Evolutionary conservation across 2,329 filamentous ascomycete genomes (phyloP).

Genomic region (Lasiodiplodia sp.): DNA sequence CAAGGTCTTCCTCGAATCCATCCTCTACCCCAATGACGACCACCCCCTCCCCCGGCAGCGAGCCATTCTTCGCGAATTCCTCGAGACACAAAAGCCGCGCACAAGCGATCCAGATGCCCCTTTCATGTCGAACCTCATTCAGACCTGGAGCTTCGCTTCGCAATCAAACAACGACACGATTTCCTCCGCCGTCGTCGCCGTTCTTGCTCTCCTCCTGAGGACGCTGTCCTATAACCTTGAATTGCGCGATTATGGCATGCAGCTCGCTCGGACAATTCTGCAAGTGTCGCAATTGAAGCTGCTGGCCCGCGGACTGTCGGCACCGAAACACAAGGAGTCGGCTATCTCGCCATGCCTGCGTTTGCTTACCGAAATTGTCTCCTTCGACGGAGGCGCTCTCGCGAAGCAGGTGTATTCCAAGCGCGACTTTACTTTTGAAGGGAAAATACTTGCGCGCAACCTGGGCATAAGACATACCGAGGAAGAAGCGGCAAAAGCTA

Average conservation of each 20-base stretch:
- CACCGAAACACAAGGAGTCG: slow-evolving; percentile 83
- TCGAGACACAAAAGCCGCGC: slow-evolving; percentile 64
- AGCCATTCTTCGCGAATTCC: slow-evolving; percentile 72
- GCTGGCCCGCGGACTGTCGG: slow-evolving; percentile 78
- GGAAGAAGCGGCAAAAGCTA: slow-evolving; percentile 66
- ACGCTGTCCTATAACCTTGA: slow-evolving; percentile 77
- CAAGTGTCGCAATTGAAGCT: slow-evolving; percentile 83
- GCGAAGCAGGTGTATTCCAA: slow-evolving; percentile 80
- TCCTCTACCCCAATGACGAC: slow-evolving; percentile 63
- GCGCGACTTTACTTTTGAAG: slow-evolving; percentile 75
- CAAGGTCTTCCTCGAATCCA: slow-evolving; percentile 72
- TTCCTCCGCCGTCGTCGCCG: slow-evolving; percentile 80
- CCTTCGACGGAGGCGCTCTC: slow-evolving; percentile 83
- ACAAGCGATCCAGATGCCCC: slow-evolving; percentile 62
- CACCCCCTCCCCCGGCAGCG: slow-evolving; percentile 57
- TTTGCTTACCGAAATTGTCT: slow-evolving; percentile 83
- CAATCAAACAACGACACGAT: slow-evolving; percentile 82
- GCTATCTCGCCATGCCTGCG: slow-evolving; percentile 88
- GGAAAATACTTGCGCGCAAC: slow-evolving; percentile 78
- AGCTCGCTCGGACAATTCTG: slow-evolving; percentile 81
- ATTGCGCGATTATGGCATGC: slow-evolving; percentile 75
- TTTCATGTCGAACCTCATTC: slow-evolving; percentile 80
- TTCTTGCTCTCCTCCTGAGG: slow-evolving; percentile 81
- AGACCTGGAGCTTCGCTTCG: slow-evolving; percentile 85
- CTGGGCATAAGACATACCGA: slow-evolving; percentile 71